Base-by-base conservation (phyloP, 495 filamentous ascomycete genomes). In the Aspergillus nanangensis region DNA sequence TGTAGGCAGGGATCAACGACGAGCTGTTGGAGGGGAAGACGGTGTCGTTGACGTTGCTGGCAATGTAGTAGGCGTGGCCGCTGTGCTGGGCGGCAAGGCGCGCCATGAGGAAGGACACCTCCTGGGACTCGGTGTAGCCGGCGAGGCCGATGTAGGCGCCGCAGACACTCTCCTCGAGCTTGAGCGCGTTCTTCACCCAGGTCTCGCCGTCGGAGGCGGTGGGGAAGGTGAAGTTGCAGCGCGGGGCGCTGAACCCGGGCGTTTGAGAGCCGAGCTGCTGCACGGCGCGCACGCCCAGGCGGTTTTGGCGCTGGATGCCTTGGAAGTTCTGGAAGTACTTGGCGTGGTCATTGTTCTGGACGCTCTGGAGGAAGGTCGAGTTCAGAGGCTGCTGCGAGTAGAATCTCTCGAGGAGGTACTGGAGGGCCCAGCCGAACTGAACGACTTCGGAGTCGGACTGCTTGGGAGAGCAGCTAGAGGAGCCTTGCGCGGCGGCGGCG, bases 71-170 rank as follows among this genome's bases (percentile, higher is more conserved):
- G 14, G 58, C 51, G 9, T 59, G 56, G 1, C 52, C 49, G 21
- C 45, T 51, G 49, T 67, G 62, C 52, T 61, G 42, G 37, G 62
- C 57, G 13, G 64, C 62, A 40, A 67, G 33, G 36, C 64, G 56
- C 8, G 64, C 56, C 24, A 63, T 29, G 10, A 67, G 50, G 54
- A 67, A 65, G 9, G 64, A 50, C 10, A 65, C 58, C 53, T 67
- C 60, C 17, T 62, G 64, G 0, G 62, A 50, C 35, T 59, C 53
- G 32, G 64, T 65, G 49, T 58, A 67, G 4, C 56, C 64, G 9
- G 64, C 50, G 2, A 57, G 52, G 15, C 57, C 64, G 38, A 65
- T 59, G 41, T 58, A 55, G 23, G 57, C 64, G 23, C 62, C 58
- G 27, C 51, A 37, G 34, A 63, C 51, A 13, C 47, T 57, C 13